Percentiles rank a stretch among this genome's conserved stretches.
These are phyloP conservation scores for Penicillium macrosclerotiorum DNA, from an alignment of 495 filamentous ascomycete species.

Conservation along the genomic window DNA sequence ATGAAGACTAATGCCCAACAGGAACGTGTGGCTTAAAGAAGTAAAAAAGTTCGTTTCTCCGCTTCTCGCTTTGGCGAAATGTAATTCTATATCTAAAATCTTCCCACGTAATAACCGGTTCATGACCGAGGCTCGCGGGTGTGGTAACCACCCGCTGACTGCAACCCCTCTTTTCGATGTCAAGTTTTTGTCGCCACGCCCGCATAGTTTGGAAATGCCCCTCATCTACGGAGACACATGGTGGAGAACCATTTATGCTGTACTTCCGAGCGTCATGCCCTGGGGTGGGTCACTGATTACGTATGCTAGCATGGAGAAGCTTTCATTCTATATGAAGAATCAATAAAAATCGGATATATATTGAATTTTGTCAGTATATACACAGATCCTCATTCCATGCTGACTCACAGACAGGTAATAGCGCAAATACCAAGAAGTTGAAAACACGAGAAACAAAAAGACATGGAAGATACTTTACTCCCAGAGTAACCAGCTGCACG, in stretches of 20 bases:
- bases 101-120: conserved; percentile 6
- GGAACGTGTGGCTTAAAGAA: not conserved
- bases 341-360: conserved; percentile 1
- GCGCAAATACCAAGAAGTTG: not conserved
- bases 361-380: conserved; percentile 7
- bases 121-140: conserved; percentile 6
- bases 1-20: not conserved
- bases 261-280: conserved; percentile 3
- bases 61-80: too few species aligned
- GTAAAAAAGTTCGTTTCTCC: too few species aligned
- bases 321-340: not conserved
- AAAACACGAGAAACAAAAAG: not conserved
- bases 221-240: not conserved
- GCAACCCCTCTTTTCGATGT: conserved; percentile 8
- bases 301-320: not conserved
- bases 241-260: conserved; percentile 1
- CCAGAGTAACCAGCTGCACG: conserved; percentile 31
- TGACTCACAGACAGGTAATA: not conserved
- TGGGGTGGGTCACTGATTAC: too few species aligned
- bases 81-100: too few species aligned
- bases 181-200: not conserved
- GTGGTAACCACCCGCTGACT: conserved; percentile 5
- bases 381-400: conserved; percentile 13
- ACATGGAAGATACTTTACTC: conserved; percentile 18
- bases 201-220: too few species aligned